Base-by-base conservation (phyloP, 495 filamentous ascomycete species). In the Pyronema omphalodes region DNA sequence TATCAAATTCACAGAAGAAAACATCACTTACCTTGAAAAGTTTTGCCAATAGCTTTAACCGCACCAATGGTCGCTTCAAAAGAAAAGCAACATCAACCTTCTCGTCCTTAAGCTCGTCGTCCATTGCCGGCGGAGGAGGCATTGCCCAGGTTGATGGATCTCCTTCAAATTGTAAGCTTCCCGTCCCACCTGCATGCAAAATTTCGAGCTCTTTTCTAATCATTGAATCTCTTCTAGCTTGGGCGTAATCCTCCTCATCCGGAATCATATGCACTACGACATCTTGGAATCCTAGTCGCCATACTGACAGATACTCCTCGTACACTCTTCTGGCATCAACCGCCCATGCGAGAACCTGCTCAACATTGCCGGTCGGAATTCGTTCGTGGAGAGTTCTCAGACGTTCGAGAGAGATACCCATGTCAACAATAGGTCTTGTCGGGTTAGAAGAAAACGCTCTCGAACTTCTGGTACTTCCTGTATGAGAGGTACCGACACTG, bases 211-310 rank as follows among this genome's bases (percentile, higher is more conserved):
- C 61, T 35, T 59, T 61, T 46, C 63, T 55, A 41, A 54, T 57
- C 36, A 56, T 44, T 17, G 55, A 56, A 36, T 61, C 50, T 52
- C 35, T 60, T 6, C 52, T 47, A 36, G 47, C 55, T 47, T 55
- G 56, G 35, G 55, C 40, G 43, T 58, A 18, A 35, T 58, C 60
- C 36, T 60, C 63, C 11, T 65, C 59, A 54, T 57, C 75, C 7
- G 88, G 83, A 8, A 86, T 88, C 23, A 99, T 75, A 60, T 91
- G 94, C 60, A 99, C 84, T 52, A 96, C 83, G 17, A 96, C 80
- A 67, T 93, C 89, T 60, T 94, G 83, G 68, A 99, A 99, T 3
- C 91, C 91, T 52, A 94, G 75, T 46, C 89, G 75, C 91, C 91
- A 99, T 37, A 84, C 80, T 55, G 78, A 78, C 18, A 99, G 73